phyloP scores from a whole-genome alignment of 1,284 basidiomycete genomes.

The Kwoniella shivajii region DNA sequence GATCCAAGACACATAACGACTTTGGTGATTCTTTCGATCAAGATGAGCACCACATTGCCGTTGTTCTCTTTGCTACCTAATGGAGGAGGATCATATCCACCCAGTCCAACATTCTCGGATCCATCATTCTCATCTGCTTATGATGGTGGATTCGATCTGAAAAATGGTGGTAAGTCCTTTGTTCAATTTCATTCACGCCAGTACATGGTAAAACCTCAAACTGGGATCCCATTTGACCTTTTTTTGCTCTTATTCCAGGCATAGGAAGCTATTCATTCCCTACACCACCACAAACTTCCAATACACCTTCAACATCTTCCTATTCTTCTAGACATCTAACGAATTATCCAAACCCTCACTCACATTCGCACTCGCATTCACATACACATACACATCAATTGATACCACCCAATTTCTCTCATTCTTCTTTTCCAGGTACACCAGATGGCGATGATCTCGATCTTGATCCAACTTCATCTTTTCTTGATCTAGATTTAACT shows the following conservation, averaged over 20 bases:
- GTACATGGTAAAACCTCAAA: not conserved
- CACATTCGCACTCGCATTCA: too few species aligned
- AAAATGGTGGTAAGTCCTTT: constrained; percentile 7
- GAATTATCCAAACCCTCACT: too few species aligned
- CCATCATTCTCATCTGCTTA: constrained; percentile 12
- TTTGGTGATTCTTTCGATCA: too few species aligned
- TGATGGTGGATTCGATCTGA: constrained; percentile 9
- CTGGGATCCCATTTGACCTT: not conserved
- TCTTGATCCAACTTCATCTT: constrained; percentile 27
- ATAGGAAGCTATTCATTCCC: constrained; percentile 17
- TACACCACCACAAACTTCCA: constrained; percentile 13
- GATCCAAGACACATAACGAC: too few species aligned
- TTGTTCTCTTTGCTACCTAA: constrained; percentile 21
- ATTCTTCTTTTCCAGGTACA: constrained; percentile 14
- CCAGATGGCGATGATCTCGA: constrained; percentile 22
- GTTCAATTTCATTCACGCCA: not conserved
- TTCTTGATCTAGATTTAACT: constrained; percentile 35
- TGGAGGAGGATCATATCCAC: constrained; percentile 14
- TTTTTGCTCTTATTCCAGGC: not conserved
- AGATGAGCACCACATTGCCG: constrained; percentile 22
- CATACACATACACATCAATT: too few species aligned
- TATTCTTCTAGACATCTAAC: constrained; percentile 14
- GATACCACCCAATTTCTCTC: constrained; percentile 16
- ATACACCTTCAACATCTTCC: constrained; percentile 9
- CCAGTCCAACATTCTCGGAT: constrained; percentile 24